Evolutionary conservation across 306 rosid genomes (phyloP), one percentile per base, ranked within the genome.

Genomic region (Acacia crassicarpa): DNA sequence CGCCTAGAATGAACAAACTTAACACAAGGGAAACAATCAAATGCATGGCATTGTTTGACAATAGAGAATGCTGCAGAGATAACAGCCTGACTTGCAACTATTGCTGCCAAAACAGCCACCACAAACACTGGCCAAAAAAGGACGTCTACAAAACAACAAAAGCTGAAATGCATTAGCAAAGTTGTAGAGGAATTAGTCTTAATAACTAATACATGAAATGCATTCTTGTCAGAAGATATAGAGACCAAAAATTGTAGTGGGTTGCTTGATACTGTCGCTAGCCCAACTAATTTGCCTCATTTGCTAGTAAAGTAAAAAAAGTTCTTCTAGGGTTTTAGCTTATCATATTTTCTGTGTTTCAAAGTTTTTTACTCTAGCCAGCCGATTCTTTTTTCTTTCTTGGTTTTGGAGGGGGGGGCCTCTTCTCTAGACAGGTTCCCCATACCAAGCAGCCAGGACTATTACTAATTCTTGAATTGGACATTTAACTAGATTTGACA

Each of bases 21-120:
- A 77, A 92, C 90, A 19, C 97, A 95, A 67, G 98, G 98, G 87
- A 94, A 94, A 85, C 95, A 89, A 83, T 90, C 89, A 76, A 88
- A 89, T 78, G 97, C 91, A 79, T 92, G 90, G 76, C 95, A 94
- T 77, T 92, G 91, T 86, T 91, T 92, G 82, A 94, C 86, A 79
- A 83, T 70, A 59, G 94, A 87, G 86, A 92, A 90, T 82, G 95
- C 85, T 59, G 92, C 74, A 53, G 95, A 89, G 82, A 92, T 88
- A 80, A 92, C 95, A 66, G 86, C 90, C 83, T 92, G 98, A 85
- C 95, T 89, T 74, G 95, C 87, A 83, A 89, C 94, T 45, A 88
- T 83, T 75, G 88, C 91, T 25, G 94, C 88, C 85, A 92, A 84
- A 79, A 87, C 85, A 78, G 95, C 92, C 86, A 92, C 84, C 79